phyloP scores from a whole-genome alignment of 208 protist genomes.

The Angomonas ambiguus region DNA sequence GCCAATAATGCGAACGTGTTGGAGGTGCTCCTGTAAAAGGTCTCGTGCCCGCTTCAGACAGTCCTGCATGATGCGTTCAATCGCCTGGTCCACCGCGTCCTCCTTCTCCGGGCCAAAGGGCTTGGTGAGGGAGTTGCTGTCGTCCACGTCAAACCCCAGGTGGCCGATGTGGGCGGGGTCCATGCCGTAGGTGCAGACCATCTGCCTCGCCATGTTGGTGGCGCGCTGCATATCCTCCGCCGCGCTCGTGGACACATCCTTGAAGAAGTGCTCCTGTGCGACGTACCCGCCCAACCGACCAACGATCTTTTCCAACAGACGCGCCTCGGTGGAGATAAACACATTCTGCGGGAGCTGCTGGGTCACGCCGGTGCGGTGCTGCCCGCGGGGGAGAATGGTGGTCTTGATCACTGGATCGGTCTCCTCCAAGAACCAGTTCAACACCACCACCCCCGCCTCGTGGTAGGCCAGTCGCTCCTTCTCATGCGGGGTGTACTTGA shows the following conservation, averaged over 20 bases:
- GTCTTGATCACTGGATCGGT: constrained; percentile 93
- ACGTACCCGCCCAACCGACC: constrained; percentile 90
- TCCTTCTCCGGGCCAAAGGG: constrained; percentile 94
- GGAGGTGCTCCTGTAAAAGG: constrained; percentile 52
- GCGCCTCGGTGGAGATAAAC: constrained; percentile 77
- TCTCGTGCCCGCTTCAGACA: constrained; percentile 63
- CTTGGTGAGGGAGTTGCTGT: constrained; percentile 76
- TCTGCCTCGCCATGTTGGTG: constrained; percentile 75
- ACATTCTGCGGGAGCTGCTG: constrained; percentile 76
- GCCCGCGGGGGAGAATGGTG: constrained; percentile 75
- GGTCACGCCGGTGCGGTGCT: constrained; percentile 67
- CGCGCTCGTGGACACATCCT: constrained; percentile 86
- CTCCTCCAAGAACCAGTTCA: constrained; percentile 88
- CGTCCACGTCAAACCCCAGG: constrained; percentile 72
- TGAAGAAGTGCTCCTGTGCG: constrained; percentile 94
- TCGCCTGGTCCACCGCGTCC: constrained; percentile 89
- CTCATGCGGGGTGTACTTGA: constrained; percentile 63
- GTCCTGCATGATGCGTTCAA: constrained; percentile 65
- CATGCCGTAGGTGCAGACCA: constrained; percentile 89
- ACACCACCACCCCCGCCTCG: constrained; percentile 90
- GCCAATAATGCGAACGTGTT: constrained; percentile 63
- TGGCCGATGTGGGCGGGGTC: constrained; percentile 74
- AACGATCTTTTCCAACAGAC: constrained; percentile 56
- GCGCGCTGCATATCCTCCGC: constrained; percentile 86
- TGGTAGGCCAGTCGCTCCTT: constrained; percentile 90